Evolutionary conservation across 495 filamentous ascomycete genomes (phyloP), one percentile per base, ranked within the genome.

Genomic region (Lophium mytilinum): DNA sequence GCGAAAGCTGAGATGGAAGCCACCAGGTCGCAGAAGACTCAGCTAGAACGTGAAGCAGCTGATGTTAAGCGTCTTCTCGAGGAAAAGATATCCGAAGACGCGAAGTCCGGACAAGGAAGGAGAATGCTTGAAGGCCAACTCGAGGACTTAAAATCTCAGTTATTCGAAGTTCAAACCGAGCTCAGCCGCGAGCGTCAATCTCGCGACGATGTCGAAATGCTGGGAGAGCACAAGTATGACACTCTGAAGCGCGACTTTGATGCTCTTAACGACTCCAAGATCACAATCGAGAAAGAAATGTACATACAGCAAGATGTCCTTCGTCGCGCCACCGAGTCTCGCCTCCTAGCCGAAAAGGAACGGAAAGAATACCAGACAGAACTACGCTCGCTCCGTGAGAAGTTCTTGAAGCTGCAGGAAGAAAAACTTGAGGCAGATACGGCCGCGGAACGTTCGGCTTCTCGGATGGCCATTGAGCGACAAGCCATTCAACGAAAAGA

Each of bases 261-360:
- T 34, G 79, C 80, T n/a, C 77, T 98, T 12, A 95, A 95, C 60
- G 89, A 95, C 37, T 86, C 91, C 5, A 98, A 98, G 71, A 96
- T 96, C 62, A 93, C 80, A 39, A 96, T 98, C 53, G 93, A 98
- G 69, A 96, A 96, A 70, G 94, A 97, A 70, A 89, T 98, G 72
- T 97, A 96, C 68, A 83, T 87, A n/a, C 93, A 97, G 63, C 91
- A 96, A 69, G 93, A 98, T 67, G 87, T 87, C 12, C 81, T 96
- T 45, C 87, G 93, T 18, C 87, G 93, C 17, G 86, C 91, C 9
- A 87, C 87, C 40, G 90, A 95, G 71, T 86, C 85, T 33, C 81
- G 89, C 10, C 73, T 84, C 9, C 76, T 80, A 17, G 88, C 86
- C 4, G 94, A 98, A 64, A 80, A 84, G 47, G 88, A 93, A 55